Conservation (phyloP, 225 moss, liverwort and hornwort genomes). For the Asterella californica region DNA sequence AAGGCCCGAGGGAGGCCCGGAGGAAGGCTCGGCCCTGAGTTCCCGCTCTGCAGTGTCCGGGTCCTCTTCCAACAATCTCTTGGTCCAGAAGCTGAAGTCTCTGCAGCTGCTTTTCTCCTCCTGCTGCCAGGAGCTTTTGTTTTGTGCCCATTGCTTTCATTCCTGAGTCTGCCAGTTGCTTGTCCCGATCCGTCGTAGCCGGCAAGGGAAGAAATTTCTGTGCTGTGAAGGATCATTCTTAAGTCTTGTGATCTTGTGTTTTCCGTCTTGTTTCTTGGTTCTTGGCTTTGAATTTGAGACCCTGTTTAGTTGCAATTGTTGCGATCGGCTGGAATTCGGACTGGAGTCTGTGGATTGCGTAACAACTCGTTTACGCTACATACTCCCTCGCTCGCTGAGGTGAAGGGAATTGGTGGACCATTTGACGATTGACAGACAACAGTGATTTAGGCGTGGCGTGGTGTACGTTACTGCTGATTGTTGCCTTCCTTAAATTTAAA, state of each 20-base stretch:
- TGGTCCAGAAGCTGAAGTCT: background rate
- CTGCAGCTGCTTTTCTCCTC: constrained; percentile 1
- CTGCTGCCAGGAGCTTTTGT: constrained; percentile 6
- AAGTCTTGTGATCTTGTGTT: background rate
- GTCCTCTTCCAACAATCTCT: constrained; percentile 5
- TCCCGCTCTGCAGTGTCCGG: constrained; percentile 16
- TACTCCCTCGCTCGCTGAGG: background rate
- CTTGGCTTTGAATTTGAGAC: constrained; percentile 9
- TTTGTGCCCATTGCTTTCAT: background rate
- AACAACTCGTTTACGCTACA: background rate
- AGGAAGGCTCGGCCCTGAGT: background rate
- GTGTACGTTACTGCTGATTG: background rate
- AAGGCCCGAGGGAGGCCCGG: too few species aligned
- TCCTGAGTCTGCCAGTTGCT: constrained; percentile 1
- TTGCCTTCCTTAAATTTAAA: background rate
- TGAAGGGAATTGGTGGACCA: constrained; percentile 8
- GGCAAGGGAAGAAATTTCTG: constrained; percentile 5
- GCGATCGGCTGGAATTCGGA: background rate
- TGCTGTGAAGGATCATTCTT: background rate
- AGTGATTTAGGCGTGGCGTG: constrained; percentile 2
- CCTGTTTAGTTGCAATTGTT: background rate
- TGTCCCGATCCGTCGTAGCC: constrained; percentile 5
- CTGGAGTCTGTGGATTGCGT: background rate
- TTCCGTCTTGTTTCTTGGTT: background rate
- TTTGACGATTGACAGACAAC: constrained; percentile 4